Conservation (phyloP, 2,329 filamentous ascomycete genomes). For the Trichoderma guizhouense region DNA sequence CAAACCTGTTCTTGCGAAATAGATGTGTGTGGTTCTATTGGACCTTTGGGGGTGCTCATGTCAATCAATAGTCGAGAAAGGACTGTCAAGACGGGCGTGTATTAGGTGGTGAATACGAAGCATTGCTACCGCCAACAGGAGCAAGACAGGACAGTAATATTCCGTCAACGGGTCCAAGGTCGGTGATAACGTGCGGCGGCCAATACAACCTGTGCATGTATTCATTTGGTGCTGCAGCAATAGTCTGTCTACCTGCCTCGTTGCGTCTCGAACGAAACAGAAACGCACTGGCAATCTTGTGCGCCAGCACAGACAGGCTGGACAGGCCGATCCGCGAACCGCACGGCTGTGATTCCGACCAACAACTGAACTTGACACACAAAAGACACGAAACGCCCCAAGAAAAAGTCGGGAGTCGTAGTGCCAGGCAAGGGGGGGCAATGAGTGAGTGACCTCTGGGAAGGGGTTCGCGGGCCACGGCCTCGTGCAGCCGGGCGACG, state of each 20-base stretch:
- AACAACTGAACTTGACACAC: not conserved
- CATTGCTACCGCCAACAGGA: not conserved
- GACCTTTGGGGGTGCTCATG: not conserved
- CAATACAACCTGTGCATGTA: not conserved
- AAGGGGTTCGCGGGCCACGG: not conserved
- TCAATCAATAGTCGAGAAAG: not conserved
- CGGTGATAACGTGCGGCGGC: not conserved
- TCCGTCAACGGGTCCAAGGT: not conserved
- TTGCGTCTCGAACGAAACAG: not conserved
- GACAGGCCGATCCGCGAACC: not conserved
- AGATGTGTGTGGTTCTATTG: not conserved
- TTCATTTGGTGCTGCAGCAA: not conserved
- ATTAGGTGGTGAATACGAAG: not conserved
- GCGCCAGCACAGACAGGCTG: not conserved
- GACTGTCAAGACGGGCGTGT: not conserved
- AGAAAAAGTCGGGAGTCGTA: not conserved
- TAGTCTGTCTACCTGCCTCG: not conserved
- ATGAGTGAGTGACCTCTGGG: not conserved
- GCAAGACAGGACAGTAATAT: not conserved
- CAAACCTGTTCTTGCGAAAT: not conserved
- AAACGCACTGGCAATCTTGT: not conserved
- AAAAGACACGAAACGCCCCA: not conserved
- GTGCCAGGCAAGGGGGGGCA: not conserved
- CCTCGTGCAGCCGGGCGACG: conserved; percentile 3
- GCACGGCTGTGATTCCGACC: not conserved